Conservation (phyloP, 2,329 filamentous ascomycete genomes). For the Colletotrichum ledebouriae region DNA sequence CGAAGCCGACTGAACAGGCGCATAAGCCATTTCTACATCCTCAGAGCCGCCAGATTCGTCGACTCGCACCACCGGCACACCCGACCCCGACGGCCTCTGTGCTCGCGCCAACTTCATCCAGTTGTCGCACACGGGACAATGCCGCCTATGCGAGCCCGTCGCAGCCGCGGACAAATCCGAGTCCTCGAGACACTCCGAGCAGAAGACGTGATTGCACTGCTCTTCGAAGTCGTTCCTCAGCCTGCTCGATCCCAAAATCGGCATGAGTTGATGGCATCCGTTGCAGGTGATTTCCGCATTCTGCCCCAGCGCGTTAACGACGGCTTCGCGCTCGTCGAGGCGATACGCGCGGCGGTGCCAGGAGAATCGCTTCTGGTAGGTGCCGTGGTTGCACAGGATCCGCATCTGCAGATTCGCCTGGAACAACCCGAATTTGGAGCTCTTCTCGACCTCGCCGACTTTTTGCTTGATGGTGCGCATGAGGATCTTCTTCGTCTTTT, state of each 20-base stretch:
- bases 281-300: constrained; percentile 47
- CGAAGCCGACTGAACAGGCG: not conserved
- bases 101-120: constrained; percentile 26
- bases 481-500: constrained; percentile 53
- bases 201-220: constrained; percentile 50
- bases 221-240: constrained; percentile 44
- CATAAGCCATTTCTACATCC: constrained; percentile 22
- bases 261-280: constrained; percentile 52
- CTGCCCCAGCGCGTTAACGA: constrained; percentile 43
- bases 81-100: not conserved
- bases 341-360: constrained; percentile 52
- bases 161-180: not conserved
- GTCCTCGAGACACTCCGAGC: constrained; percentile 49
- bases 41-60: not conserved
- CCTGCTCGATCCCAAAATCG: constrained; percentile 46
- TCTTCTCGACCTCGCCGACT: constrained; percentile 51
- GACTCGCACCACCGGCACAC: constrained; percentile 7
- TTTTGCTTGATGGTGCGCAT: constrained; percentile 54
- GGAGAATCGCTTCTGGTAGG: constrained; percentile 59
- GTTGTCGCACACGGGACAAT: constrained; percentile 46
- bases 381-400: constrained; percentile 65
- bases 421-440: constrained; percentile 58
- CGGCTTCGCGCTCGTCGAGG: constrained; percentile 51
- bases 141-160: not conserved
- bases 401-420: constrained; percentile 61